phyloP scores from a whole-genome alignment of 1,284 basidiomycete genomes.

The Nidula niveotomentosa region DNA sequence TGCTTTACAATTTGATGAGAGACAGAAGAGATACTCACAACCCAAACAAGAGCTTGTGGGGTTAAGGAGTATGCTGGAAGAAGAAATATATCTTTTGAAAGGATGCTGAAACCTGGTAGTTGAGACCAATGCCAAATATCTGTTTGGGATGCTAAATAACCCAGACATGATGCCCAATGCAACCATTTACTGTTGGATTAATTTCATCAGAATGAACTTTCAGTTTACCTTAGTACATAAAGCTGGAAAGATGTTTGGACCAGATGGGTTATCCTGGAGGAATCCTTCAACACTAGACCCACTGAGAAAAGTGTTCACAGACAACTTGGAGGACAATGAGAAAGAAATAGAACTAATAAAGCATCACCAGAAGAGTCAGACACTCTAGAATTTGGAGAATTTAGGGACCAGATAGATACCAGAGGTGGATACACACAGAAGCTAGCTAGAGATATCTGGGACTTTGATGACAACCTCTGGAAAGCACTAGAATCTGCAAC shows the following conservation, averaged over 20 bases:
- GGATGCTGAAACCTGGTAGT: conserved; percentile 29
- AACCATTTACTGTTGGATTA: conserved; percentile 38
- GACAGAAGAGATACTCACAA: conserved; percentile 34
- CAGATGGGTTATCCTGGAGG: neutral
- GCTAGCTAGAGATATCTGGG: neutral
- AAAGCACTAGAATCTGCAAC: neutral
- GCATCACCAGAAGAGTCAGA: neutral
- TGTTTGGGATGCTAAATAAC: conserved; percentile 38
- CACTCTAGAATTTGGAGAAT: neutral
- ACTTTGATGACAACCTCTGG: neutral
- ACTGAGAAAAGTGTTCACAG: neutral
- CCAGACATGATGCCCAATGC: conserved; percentile 29
- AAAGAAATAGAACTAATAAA: neutral
- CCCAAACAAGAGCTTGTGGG: conserved; percentile 38
- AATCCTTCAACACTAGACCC: neutral
- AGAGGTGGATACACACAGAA: neutral
- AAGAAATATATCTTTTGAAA: conserved; percentile 22
- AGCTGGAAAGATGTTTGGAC: neutral
- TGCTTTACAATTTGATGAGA: conserved; percentile 32
- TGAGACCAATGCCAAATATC: conserved; percentile 34
- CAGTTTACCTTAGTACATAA: neutral
- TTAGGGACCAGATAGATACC: neutral
- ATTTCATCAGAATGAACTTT: neutral
- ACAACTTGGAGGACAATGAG: neutral
- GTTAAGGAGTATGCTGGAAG: conserved; percentile 24